These are phyloP conservation scores for Diutina ranongensis DNA, from an alignment of 1,139 yeast genomes.

Conservation along the genomic window DNA sequence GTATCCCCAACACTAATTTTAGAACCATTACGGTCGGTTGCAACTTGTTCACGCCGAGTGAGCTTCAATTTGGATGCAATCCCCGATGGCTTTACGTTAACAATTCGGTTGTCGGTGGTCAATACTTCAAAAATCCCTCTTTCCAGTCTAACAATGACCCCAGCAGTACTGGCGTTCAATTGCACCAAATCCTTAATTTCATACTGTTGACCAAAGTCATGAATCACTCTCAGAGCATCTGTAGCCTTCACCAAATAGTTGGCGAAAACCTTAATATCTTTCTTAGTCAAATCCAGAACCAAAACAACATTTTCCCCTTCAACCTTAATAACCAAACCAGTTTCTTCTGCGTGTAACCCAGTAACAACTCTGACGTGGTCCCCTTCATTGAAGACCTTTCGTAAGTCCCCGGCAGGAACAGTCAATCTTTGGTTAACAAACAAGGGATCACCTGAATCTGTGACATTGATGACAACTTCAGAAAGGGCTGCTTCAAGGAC, in stretches of 20 bases:
- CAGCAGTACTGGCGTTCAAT: conserved; percentile 76
- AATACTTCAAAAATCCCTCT: conserved; percentile 76
- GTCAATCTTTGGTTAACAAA: conserved; percentile 39
- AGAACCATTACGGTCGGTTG: conserved; percentile 79
- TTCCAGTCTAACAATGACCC: conserved; percentile 83
- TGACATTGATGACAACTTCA: conserved; percentile 49
- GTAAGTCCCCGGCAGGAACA: conserved; percentile 69
- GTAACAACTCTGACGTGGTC: conserved; percentile 90
- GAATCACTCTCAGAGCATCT: conserved; percentile 50
- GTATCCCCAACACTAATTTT: conserved; percentile 87
- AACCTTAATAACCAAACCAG: conserved; percentile 83
- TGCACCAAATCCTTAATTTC: conserved; percentile 87
- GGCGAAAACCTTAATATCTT: conserved; percentile 86
- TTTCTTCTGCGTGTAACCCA: conserved; percentile 87
- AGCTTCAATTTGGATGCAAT: conserved; percentile 63
- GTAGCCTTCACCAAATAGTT: conserved; percentile 75
- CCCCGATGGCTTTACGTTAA: conserved; percentile 65
- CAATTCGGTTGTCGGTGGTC: conserved; percentile 70
- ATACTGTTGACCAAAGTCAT: conserved; percentile 47
- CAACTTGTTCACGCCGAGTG: conserved; percentile 59
- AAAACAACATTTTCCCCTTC: conserved; percentile 80
- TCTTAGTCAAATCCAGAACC: conserved; percentile 77
- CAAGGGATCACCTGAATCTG: conserved; percentile 40
- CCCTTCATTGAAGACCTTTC: conserved; percentile 83
- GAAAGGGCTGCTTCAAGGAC: conserved; percentile 58